Conservation (phyloP, 495 filamentous ascomycete species). For the Lepraria neglecta region DNA sequence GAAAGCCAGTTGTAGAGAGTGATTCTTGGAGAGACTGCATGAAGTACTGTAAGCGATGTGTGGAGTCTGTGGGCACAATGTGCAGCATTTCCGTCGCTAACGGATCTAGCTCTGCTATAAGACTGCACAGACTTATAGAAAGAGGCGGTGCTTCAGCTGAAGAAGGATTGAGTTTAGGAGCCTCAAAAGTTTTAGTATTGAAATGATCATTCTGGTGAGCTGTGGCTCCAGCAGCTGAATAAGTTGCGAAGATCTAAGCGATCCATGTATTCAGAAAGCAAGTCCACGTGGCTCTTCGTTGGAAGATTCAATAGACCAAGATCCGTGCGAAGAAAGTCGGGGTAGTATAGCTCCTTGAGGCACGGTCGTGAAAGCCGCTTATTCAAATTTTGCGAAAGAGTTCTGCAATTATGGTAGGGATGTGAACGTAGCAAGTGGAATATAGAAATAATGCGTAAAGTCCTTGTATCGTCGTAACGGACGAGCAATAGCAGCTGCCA, state of each 20-base stretch:
- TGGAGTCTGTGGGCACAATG: too few species aligned
- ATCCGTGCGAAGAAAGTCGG: not conserved
- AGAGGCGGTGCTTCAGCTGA: not conserved
- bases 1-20: not conserved
- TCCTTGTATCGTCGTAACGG: too few species aligned
- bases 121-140: not conserved
- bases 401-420: not conserved
- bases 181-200: too few species aligned
- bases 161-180: not conserved
- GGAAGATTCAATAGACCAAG: not conserved
- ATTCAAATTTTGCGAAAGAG: not conserved
- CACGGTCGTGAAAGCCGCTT: too few species aligned
- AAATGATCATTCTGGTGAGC: too few species aligned
- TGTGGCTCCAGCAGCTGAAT: too few species aligned
- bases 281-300: not conserved
- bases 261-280: not conserved
- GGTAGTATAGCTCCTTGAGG: too few species aligned
- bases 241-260: not conserved
- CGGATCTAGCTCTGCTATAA: too few species aligned
- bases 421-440: not conserved
- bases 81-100: too few species aligned
- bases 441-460: too few species aligned
- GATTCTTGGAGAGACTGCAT: not conserved
- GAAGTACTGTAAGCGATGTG: not conserved
- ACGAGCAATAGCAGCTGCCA: too few species aligned